Conservation (phyloP, 2,329 filamentous ascomycete genomes). For the Apiospora rasikravindrae region DNA sequence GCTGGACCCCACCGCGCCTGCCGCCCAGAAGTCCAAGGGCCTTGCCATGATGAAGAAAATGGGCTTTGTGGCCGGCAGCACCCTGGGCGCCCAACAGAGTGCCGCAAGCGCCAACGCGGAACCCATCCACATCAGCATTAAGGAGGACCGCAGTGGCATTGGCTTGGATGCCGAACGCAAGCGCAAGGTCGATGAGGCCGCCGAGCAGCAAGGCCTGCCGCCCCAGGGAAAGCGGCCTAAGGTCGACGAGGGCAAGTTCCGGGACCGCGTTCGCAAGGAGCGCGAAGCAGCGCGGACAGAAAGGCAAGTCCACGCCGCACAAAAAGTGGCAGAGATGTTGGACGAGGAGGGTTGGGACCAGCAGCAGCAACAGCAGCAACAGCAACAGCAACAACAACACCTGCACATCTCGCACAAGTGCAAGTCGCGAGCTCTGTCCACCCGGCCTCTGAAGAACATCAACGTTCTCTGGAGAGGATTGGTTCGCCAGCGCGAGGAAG, state of each 20-base stretch:
- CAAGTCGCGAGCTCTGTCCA: constrained; percentile 41
- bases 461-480: constrained; percentile 82
- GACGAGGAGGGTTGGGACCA: constrained; percentile 56
- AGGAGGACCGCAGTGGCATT: constrained; percentile 82
- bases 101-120: constrained; percentile 54
- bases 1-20: constrained; percentile 55
- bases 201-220: constrained; percentile 48
- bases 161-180: constrained; percentile 85
- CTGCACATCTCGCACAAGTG: constrained; percentile 35
- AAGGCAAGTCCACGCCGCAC: constrained; percentile 74
- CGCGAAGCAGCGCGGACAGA: constrained; percentile 72
- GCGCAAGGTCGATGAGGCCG: constrained; percentile 71
- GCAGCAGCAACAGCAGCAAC: constrained; percentile 18
- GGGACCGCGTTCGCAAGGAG: constrained; percentile 73
- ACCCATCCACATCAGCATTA: constrained; percentile 77
- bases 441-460: constrained; percentile 66
- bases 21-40: constrained; percentile 76
- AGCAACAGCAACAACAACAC: constrained; percentile 30
- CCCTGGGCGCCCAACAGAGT: constrained; percentile 68
- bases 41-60: constrained; percentile 97
- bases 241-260: constrained; percentile 72
- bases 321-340: constrained; percentile 82
- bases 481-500: constrained; percentile 70
- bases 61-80: constrained; percentile 80
- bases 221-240: constrained; percentile 61